Conservation (phyloP, 176 grass and related monocot species). For the Cymbopogon citratus region DNA sequence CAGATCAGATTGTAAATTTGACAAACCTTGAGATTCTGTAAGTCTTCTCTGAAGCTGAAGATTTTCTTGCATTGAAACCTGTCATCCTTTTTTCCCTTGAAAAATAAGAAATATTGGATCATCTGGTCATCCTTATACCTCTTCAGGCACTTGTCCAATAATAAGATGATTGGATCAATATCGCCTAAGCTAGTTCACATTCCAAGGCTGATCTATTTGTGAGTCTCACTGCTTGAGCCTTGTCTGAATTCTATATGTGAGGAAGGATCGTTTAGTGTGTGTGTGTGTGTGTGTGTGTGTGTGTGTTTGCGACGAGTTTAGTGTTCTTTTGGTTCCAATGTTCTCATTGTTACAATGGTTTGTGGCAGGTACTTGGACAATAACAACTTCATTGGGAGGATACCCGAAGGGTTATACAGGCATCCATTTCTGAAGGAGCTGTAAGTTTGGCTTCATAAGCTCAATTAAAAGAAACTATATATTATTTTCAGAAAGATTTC, state of each 20-base stretch:
- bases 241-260: not conserved
- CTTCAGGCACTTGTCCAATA: slow-evolving; percentile 73
- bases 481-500: not conserved
- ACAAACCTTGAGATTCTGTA: slow-evolving; percentile 90
- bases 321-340: not conserved
- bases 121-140: not conserved
- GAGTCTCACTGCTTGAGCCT: slow-evolving; percentile 28
- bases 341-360: not conserved
- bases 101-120: not conserved
- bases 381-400: slow-evolving; percentile 88
- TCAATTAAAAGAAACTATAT: not conserved
- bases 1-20: slow-evolving; percentile 91
- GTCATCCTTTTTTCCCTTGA: not conserved
- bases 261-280: not conserved
- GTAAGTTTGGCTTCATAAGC: slow-evolving; percentile 44
- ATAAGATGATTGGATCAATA: slow-evolving; percentile 81
- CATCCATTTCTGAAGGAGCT: slow-evolving; percentile 86
- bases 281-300: too few relatives aligned
- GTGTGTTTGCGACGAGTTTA: too few relatives aligned
- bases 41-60: slow-evolving; percentile 25
- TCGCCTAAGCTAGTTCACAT: slow-evolving; percentile 69
- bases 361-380: slow-evolving; percentile 74
- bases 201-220: slow-evolving; percentile 90
- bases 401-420: slow-evolving; percentile 89
- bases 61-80: not conserved